phyloP scores from a whole-genome alignment of 2,329 filamentous ascomycete genomes.

The Diaporthe batatas region DNA sequence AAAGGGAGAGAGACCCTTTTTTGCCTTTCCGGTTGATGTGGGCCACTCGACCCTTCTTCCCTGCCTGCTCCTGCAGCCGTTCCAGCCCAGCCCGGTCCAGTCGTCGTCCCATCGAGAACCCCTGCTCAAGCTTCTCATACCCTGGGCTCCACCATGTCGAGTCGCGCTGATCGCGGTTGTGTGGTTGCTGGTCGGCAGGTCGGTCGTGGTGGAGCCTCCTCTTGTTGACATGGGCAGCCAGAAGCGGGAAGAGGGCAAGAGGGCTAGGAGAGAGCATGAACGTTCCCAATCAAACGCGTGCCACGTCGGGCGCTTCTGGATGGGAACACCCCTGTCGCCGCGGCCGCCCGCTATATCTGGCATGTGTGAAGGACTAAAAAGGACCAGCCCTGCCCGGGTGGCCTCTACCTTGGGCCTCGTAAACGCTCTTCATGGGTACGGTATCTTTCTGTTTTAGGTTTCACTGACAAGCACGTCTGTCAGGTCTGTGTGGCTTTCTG shows the following conservation, averaged over 20 bases:
- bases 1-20: neutral
- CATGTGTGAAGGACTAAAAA: neutral
- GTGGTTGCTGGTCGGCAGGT: conserved; percentile 5
- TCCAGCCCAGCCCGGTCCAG: neutral
- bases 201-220: conserved; percentile 1
- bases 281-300: conserved; percentile 38
- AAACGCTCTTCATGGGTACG: conserved; percentile 28
- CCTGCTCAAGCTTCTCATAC: neutral
- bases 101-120: neutral
- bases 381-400: neutral
- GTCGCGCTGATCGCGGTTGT: conserved; percentile 25
- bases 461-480: conserved; percentile 5
- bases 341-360: conserved; percentile 31
- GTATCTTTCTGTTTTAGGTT: conserved; percentile 12
- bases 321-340: conserved; percentile 24
- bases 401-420: conserved; percentile 1
- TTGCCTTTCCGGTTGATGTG: neutral
- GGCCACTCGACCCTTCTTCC: neutral
- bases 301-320: neutral
- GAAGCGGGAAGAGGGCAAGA: neutral
- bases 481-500: neutral
- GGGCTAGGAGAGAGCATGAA: conserved; percentile 28
- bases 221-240: conserved; percentile 23
- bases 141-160: conserved; percentile 15
- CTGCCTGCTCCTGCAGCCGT: neutral